Evolutionary conservation across 1,284 basidiomycete species (phyloP).

Genomic region (Omphalotus olearius): DNA sequence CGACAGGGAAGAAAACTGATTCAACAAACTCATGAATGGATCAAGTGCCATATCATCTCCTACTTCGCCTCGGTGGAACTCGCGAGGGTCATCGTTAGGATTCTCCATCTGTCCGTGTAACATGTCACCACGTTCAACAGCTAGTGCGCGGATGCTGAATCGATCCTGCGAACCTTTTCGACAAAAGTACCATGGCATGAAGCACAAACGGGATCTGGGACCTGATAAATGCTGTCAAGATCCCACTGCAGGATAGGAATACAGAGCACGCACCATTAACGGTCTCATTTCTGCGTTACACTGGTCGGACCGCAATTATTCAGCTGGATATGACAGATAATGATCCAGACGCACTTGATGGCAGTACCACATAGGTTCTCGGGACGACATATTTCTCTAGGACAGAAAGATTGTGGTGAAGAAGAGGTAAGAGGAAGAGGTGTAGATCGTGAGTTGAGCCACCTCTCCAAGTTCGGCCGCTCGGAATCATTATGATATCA

Average conservation of each 20-base stretch:
- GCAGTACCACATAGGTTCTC: slow-evolving; percentile 75
- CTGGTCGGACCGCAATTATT: slow-evolving; percentile 32
- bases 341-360: slow-evolving; percentile 53
- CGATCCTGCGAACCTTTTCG: slow-evolving; percentile 52
- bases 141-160: slow-evolving; percentile 1
- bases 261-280: slow-evolving; percentile 55
- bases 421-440: neutral
- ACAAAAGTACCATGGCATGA: slow-evolving; percentile 71
- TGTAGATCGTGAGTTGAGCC: too few relatives aligned
- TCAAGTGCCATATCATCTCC: slow-evolving; percentile 37
- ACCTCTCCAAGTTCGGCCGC: too few relatives aligned
- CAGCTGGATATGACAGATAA: slow-evolving; percentile 12
- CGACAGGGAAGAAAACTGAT: slow-evolving; percentile 17
- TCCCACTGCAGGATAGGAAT: slow-evolving; percentile 1
- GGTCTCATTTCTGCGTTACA: slow-evolving; percentile 78
- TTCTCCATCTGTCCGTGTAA: slow-evolving; percentile 57
- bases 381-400: slow-evolving; percentile 61
- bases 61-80: slow-evolving; percentile 38
- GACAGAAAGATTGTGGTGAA: slow-evolving; percentile 45
- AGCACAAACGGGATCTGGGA: slow-evolving; percentile 72
- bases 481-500: too few relatives aligned
- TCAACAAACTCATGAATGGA: slow-evolving; percentile 38
- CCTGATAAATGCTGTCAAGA: slow-evolving; percentile 31
- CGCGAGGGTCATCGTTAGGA: slow-evolving; percentile 65
- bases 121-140: slow-evolving; percentile 2